Percentiles rank a stretch among this genome's conserved stretches.
Conservation (phyloP, 805 yeast genomes). For the Metschnikowia koreensis region DNA sequence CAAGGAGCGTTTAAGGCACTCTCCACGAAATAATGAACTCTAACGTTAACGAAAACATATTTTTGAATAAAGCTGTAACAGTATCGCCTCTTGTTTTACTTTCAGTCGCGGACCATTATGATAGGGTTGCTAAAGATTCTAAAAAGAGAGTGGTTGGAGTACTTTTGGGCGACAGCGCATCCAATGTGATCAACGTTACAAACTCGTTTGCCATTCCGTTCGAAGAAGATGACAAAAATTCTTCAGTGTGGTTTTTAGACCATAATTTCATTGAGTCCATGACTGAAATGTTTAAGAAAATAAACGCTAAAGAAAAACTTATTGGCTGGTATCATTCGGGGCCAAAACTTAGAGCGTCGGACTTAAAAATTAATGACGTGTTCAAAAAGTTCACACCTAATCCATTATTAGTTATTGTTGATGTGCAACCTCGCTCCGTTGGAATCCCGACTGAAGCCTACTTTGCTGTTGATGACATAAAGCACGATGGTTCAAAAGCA, state of each 20-base stretch:
- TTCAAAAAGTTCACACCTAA: constrained; percentile 79
- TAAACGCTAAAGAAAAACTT: constrained; percentile 92
- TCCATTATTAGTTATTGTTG: constrained; percentile 86
- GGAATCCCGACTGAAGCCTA: constrained; percentile 97
- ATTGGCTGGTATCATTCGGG: constrained; percentile 99
- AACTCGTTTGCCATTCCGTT: constrained; percentile 97
- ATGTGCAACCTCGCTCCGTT: constrained; percentile 78
- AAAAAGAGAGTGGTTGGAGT: constrained; percentile 93
- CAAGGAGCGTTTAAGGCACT: background rate
- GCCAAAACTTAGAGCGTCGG: constrained; percentile 85
- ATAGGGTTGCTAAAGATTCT: constrained; percentile 68
- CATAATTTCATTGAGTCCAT: constrained; percentile 94
- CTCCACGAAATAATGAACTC: constrained; percentile 20
- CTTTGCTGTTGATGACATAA: constrained; percentile 89
- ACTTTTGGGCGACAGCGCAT: constrained; percentile 74
- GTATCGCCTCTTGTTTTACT: constrained; percentile 94
- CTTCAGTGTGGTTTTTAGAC: constrained; percentile 94
- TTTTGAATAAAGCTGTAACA: constrained; percentile 60
- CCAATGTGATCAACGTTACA: constrained; percentile 64
- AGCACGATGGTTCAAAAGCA: constrained; percentile 91
- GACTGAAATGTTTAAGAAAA: constrained; percentile 97
- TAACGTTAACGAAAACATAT: constrained; percentile 34
- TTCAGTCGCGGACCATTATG: constrained; percentile 93
- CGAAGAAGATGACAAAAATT: constrained; percentile 91
- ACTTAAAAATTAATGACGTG: constrained; percentile 82